phyloP scores from a whole-genome alignment of 176 grass and related monocot species.

The Echinochloa phyllopogon region DNA sequence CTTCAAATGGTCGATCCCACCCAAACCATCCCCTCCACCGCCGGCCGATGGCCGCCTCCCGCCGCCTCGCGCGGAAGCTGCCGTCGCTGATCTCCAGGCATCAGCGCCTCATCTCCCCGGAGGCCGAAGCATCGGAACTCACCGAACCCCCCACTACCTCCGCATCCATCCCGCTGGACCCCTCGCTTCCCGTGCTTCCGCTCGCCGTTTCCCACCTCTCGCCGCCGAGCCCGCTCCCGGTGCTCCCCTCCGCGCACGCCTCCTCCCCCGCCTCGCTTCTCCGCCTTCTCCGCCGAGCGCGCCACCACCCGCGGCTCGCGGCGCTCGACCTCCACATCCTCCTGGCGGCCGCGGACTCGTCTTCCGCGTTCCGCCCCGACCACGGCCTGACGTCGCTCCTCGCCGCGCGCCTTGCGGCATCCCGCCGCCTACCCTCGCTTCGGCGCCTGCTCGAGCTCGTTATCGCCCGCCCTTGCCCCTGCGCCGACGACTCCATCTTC shows the following conservation, averaged over 20 bases:
- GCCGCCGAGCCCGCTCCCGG: conserved; percentile 51
- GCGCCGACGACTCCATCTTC: conserved; percentile 75
- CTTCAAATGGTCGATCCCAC: neutral
- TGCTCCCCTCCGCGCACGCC: conserved; percentile 47
- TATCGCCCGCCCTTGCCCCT: conserved; percentile 65
- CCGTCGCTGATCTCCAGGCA: conserved; percentile 70
- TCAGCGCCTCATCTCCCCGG: conserved; percentile 60
- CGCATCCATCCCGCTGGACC: conserved; percentile 42
- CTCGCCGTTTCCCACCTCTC: conserved; percentile 63
- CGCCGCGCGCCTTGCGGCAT: conserved; percentile 50
- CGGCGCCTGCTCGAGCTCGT: conserved; percentile 57
- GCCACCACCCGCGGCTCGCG: conserved; percentile 64
- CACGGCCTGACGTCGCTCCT: conserved; percentile 61
- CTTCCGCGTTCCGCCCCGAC: conserved; percentile 73
- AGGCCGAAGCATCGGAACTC: conserved; percentile 7
- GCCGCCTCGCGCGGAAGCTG: conserved; percentile 63
- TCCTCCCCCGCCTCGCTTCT: conserved; percentile 46
- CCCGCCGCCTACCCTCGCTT: conserved; percentile 60
- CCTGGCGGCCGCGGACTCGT: conserved; percentile 51
- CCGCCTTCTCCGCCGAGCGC: conserved; percentile 54
- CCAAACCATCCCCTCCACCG: neutral
- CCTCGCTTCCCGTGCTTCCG: conserved; percentile 56
- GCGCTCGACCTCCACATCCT: conserved; percentile 75
- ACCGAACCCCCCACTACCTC: neutral
- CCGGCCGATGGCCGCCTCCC: conserved; percentile 55